Percentiles rank a stretch among this genome's conserved stretches.
phyloP scores from a whole-genome alignment of 2,329 filamentous ascomycete species.

The Apiospora phragmitis region DNA sequence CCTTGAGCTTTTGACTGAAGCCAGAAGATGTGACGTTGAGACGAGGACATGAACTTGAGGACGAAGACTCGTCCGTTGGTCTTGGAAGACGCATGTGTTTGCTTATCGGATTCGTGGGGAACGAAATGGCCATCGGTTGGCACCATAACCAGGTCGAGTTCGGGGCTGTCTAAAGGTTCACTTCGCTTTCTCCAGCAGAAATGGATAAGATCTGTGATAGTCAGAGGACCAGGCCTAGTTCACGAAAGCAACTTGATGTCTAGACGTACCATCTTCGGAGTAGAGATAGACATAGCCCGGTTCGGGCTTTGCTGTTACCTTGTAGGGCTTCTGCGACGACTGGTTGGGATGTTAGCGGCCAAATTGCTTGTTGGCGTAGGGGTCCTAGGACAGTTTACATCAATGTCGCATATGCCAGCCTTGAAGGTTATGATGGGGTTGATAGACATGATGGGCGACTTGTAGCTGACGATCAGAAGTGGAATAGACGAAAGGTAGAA shows the following conservation, averaged over 20 bases:
- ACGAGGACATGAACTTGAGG: conserved; percentile 91
- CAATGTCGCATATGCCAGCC: conserved; percentile 83
- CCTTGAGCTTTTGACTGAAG: conserved; percentile 86
- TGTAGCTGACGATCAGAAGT: not conserved
- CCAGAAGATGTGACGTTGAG: conserved; percentile 93
- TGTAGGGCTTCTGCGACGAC: conserved; percentile 54
- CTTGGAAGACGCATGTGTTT: conserved; percentile 59
- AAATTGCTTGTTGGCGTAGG: not conserved
- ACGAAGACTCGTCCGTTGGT: conserved; percentile 89
- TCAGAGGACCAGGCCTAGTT: not conserved
- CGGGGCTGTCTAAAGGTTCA: conserved; percentile 68
- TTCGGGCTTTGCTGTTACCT: conserved; percentile 70
- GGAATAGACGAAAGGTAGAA: not conserved
- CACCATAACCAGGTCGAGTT: conserved; percentile 91
- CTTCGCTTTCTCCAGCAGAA: conserved; percentile 94
- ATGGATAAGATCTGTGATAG: conserved; percentile 74
- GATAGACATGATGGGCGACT: conserved; percentile 67
- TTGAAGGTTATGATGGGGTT: conserved; percentile 92
- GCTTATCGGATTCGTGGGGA: conserved; percentile 68
- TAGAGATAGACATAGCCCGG: conserved; percentile 92
- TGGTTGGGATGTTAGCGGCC: conserved; percentile 21
- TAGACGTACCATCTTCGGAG: conserved; percentile 74
- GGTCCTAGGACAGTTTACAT: conserved; percentile 59
- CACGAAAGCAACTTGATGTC: not conserved
- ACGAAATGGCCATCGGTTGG: conserved; percentile 85